Evolutionary conservation across 1,284 basidiomycete species (phyloP).

Genomic region (Malassezia cuniculi): DNA sequence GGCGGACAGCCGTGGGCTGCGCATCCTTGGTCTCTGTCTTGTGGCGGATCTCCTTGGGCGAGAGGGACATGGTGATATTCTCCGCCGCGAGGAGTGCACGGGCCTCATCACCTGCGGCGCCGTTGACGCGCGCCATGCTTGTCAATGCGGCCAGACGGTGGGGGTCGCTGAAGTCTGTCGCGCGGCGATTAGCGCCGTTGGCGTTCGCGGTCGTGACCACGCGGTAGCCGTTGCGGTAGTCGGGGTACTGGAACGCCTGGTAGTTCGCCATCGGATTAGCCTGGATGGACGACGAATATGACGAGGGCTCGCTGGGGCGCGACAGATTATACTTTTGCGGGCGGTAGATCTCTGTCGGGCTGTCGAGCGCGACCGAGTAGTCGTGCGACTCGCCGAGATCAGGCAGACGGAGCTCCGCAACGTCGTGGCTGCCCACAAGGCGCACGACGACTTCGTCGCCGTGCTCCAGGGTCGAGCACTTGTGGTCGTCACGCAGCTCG

Average conservation of each 20-base stretch:
- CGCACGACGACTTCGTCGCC: slow-evolving; percentile 38
- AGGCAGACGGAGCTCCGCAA: slow-evolving; percentile 32
- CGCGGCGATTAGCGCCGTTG: slow-evolving; percentile 18
- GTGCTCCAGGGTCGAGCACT: slow-evolving; percentile 38
- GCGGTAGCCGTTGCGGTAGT: slow-evolving; percentile 28
- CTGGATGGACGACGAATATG: slow-evolving; percentile 37
- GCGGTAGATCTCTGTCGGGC: slow-evolving; percentile 21
- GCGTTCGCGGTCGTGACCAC: slow-evolving; percentile 28
- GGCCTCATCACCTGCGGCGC: slow-evolving; percentile 8
- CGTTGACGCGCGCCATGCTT: slow-evolving; percentile 11
- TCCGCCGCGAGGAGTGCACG: slow-evolving; percentile 14
- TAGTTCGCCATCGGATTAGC: slow-evolving; percentile 40
- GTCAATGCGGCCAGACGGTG: slow-evolving; percentile 11
- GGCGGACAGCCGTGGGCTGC: background rate
- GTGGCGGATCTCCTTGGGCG: background rate
- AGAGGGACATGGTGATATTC: slow-evolving; percentile 14
- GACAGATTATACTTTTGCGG: slow-evolving; percentile 30
- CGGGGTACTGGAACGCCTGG: slow-evolving; percentile 31
- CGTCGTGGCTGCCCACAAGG: slow-evolving; percentile 16
- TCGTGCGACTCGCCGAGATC: slow-evolving; percentile 21
- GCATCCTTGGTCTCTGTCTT: background rate
- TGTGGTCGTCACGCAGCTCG: slow-evolving; percentile 35
- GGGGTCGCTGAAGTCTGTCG: slow-evolving; percentile 1
- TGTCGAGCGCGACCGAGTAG: slow-evolving; percentile 25
- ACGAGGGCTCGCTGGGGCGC: slow-evolving; percentile 36